Conservation (phyloP, 352 stramenopile genomes). For the Nothophytophthora sp. region DNA sequence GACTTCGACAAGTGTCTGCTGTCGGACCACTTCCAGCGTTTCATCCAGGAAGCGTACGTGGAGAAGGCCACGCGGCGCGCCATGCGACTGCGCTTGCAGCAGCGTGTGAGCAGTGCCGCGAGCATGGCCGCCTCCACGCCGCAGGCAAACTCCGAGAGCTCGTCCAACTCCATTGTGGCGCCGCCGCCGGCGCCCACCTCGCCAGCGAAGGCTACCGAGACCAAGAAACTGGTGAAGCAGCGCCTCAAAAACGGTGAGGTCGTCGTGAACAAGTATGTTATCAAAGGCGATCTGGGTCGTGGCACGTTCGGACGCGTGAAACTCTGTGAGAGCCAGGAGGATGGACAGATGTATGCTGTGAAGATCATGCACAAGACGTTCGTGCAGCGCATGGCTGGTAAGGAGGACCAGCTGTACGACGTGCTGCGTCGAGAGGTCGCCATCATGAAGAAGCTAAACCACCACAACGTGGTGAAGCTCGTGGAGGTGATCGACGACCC, state of each 20-base stretch:
- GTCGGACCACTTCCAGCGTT: slow-evolving; percentile 83
- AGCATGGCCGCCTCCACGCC: slow-evolving; percentile 9
- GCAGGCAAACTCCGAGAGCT: slow-evolving; percentile 22
- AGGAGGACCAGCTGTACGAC: slow-evolving; percentile 85
- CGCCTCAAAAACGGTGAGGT: slow-evolving; percentile 84
- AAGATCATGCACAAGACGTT: slow-evolving; percentile 93
- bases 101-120: slow-evolving; percentile 41
- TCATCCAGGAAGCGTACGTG: slow-evolving; percentile 87
- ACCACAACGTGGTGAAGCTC: slow-evolving; percentile 93
- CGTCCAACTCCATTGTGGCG: slow-evolving; percentile 25
- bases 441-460: slow-evolving; percentile 97
- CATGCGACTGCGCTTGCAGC: slow-evolving; percentile 77
- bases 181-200: slow-evolving; percentile 52
- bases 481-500: slow-evolving; percentile 96
- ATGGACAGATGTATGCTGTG: slow-evolving; percentile 82
- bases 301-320: slow-evolving; percentile 91
- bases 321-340: slow-evolving; percentile 78
- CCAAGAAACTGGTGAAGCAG: slow-evolving; percentile 80
- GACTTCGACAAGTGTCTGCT: slow-evolving; percentile 88
- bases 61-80: slow-evolving; percentile 83
- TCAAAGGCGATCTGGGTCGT: slow-evolving; percentile 90
- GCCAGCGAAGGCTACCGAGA: slow-evolving; percentile 70
- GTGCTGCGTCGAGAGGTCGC: slow-evolving; percentile 90
- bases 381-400: slow-evolving; percentile 85
- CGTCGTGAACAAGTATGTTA: slow-evolving; percentile 95